Evolutionary conservation across 345 rosid species (phyloP), one percentile per base, ranked within the genome.

Genomic region (Eucalyptus sp.): DNA sequence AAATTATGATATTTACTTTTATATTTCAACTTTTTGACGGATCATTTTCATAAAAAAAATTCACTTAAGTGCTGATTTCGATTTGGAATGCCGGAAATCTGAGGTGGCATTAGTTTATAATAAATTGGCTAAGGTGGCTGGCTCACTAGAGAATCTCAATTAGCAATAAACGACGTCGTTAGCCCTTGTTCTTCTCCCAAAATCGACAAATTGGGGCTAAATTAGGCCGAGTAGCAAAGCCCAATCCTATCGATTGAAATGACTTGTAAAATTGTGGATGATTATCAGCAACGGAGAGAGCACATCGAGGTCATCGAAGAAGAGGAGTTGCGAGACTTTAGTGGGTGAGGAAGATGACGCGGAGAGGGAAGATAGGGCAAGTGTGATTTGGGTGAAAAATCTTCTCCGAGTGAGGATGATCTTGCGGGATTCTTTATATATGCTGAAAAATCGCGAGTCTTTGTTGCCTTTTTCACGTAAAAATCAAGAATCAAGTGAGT

Each of bases 1-100:
- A n/a, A n/a, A n/a, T n/a, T n/a, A 25, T 0, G 0, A 58, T 25
- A 0, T 25, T 10, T 25, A 25, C n/a, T 58, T 58, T 51, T 51
- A 22, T 9, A 51, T 51, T 17, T 17, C 56, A 3, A 0, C 22
- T 7, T 51, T 51, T 56, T 56, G 27, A 56, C 12, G 13, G 29
- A 56, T 24, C 29, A 56, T 6, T 56, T 56, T 9, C 22, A 16
- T 51, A 9, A 24, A 4, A 4, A 58, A 58, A 58, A 25, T 4
- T 52, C 17, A 62, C 2, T 60, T 27, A 13, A 62, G 8, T 7
- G 33, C 6, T 29, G 0, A 62, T 31, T 62, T 27, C 7, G 10
- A 62, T 62, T 62, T 29, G 33, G 8, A 13, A 62, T 5, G 68
- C 5, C 17, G 4, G 37, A 29, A 64, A 29, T 64, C 0, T 7